Evolutionary conservation across 208 protist genomes (phyloP).

Genomic region (Crithidia bombi): DNA sequence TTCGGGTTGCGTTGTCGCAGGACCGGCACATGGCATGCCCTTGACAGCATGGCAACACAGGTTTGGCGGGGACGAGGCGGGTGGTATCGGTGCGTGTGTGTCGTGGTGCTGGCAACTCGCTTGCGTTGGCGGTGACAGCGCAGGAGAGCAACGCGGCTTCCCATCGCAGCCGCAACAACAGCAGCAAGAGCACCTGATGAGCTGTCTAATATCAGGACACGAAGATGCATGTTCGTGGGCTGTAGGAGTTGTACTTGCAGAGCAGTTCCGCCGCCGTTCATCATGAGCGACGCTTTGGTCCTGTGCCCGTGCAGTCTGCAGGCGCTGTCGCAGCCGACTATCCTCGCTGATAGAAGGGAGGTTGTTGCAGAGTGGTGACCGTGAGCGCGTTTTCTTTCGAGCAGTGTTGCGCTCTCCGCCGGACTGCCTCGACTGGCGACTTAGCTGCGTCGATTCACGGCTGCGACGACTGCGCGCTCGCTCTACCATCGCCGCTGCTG

Average conservation of each 20-base stretch:
- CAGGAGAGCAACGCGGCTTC: not conserved
- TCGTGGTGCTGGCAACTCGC: not conserved
- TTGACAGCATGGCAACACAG: not conserved
- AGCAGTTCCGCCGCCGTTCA: not conserved
- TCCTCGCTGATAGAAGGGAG: not conserved
- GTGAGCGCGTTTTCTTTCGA: not conserved
- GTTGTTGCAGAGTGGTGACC: not conserved
- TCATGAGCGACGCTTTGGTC: not conserved
- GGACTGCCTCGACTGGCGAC: not conserved
- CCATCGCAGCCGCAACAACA: not conserved
- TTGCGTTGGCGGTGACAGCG: not conserved
- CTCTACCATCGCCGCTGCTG: not conserved
- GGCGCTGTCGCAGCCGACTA: constrained; percentile 9
- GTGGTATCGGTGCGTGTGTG: not conserved
- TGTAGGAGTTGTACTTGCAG: not conserved
- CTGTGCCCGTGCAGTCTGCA: constrained; percentile 13
- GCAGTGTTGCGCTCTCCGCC: not conserved
- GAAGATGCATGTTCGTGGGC: not conserved
- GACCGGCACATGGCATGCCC: too few relatives aligned
- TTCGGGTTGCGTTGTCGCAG: too few relatives aligned
- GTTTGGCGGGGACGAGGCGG: not conserved
- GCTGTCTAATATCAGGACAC: not conserved
- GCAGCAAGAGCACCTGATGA: not conserved
- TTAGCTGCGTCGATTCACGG: not conserved
- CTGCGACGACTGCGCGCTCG: not conserved